Evolutionary conservation across 805 yeast species (phyloP), one percentile per base, ranked within the genome.

Genomic region (Clavispora santaluciae): DNA sequence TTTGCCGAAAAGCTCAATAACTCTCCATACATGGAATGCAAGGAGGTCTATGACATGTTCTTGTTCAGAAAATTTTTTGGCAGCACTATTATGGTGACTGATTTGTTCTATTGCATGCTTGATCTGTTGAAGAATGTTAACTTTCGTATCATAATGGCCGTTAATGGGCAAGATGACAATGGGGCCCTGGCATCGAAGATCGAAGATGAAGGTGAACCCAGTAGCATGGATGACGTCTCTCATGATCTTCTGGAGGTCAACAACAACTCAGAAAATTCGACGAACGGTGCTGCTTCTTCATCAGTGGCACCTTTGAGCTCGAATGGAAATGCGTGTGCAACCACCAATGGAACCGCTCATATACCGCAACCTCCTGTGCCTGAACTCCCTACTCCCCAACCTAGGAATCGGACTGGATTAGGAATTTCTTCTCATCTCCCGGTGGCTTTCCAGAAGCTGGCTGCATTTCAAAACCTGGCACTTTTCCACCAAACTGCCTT

Each of bases 41-140:
- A 38, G 5, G 23, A 34, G 12, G 7, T 43, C 3, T 48, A 43
- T 35, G 36, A 36, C 22, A 35, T 39, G 43, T 50, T 50, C 31
- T 33, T 50, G 35, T 41, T 42, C 10, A 43, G 53, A 16, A 50
- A 50, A 38, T 38, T 46, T n/a, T 33, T 42, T 16, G 54, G 54
- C 8, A 37, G 48, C 5, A 53, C 54, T 0, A 31, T 50, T 1
- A 16, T 36, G 6, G 22, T 21, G 5, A 10, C 24, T 6, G 20
- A n/a, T 11, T 6, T 38, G 17, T 17, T 41, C 9, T 13, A 16
- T 15, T 20, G 15, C 9, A 21, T 25, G 21, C 33, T 40, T 13
- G 26, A 36, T 12, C 12, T 3, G n/a, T 25, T 23, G 38, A 35
- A 35, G n/a, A 20, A 16, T 12, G 31, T 24, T 5, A 18, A 35